A percentile compares a stretch with the other conserved stretches of the same genome.
Conservation (phyloP, 2,329 filamentous ascomycete species). For the Lecanicillium sp. region DNA sequence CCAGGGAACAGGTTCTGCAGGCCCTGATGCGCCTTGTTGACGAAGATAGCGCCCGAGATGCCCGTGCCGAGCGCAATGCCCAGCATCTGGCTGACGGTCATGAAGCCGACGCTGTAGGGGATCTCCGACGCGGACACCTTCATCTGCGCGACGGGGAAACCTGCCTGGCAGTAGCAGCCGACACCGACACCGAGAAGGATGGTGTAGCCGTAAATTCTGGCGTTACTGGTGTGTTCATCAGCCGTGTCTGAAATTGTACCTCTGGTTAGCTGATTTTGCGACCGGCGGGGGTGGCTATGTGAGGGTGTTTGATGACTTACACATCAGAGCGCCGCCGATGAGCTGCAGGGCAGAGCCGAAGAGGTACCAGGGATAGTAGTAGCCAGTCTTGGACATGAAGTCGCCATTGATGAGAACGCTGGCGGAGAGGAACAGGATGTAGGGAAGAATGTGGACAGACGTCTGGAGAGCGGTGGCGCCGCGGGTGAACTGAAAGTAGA, state of each 20-base stretch:
- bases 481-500: slow-evolving; percentile 43
- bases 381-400: slow-evolving; percentile 28
- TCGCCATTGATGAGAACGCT: slow-evolving; percentile 30
- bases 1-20: slow-evolving; percentile 12
- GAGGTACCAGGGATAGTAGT: slow-evolving; percentile 35
- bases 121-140: slow-evolving; percentile 25
- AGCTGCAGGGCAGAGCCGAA: slow-evolving; percentile 27
- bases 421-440: slow-evolving; percentile 32
- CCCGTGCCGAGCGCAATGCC: slow-evolving; percentile 7
- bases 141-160: slow-evolving; percentile 29
- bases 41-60: slow-evolving; percentile 6
- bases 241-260: slow-evolving; percentile 16
- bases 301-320: slow-evolving; percentile 12
- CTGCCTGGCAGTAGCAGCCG: slow-evolving; percentile 29
- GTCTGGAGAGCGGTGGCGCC: slow-evolving; percentile 35
- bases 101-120: slow-evolving; percentile 29
- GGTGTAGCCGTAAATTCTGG: slow-evolving; percentile 28
- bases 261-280: neutral
- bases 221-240: slow-evolving; percentile 18
- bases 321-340: slow-evolving; percentile 29
- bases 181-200: slow-evolving; percentile 35
- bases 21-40: slow-evolving; percentile 18
- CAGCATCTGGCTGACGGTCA: slow-evolving; percentile 19
- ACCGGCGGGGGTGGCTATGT: neutral
- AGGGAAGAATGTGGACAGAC: slow-evolving; percentile 34